Conservation (phyloP, 306 rosid species). For the Pachyrhizus erosus region DNA sequence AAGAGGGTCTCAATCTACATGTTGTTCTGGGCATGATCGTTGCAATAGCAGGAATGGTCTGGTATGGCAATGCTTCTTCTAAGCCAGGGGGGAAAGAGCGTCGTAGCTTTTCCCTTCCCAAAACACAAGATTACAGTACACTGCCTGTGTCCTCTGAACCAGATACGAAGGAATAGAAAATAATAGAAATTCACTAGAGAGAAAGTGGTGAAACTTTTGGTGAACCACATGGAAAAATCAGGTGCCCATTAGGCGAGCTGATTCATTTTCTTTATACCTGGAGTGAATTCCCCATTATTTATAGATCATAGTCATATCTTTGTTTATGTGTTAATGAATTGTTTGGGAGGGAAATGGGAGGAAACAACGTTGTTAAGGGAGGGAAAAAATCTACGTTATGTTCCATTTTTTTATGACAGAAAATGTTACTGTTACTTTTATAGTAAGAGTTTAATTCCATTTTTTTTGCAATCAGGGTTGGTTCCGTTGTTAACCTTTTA, state of each 20-base stretch:
- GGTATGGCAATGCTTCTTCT: slow-evolving; percentile 94
- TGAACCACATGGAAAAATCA: slow-evolving; percentile 38
- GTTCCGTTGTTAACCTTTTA: slow-evolving; percentile 12
- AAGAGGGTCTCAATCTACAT: slow-evolving; percentile 85
- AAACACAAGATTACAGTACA: slow-evolving; percentile 59
- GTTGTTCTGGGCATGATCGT: slow-evolving; percentile 79
- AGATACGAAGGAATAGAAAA: slow-evolving; percentile 68
- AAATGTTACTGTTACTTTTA: slow-evolving; percentile 44
- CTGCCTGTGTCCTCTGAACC: slow-evolving; percentile 62
- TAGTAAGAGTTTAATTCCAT: slow-evolving; percentile 23
- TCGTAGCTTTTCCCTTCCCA: slow-evolving; percentile 62
- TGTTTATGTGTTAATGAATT: slow-evolving; percentile 27
- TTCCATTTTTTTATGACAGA: slow-evolving; percentile 41
- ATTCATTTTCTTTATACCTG: slow-evolving; percentile 54
- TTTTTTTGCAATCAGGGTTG: slow-evolving; percentile 16
- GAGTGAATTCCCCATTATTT: slow-evolving; percentile 52
- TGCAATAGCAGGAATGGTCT: slow-evolving; percentile 80
- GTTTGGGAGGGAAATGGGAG: slow-evolving; percentile 33
- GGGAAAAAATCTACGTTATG: slow-evolving; percentile 11
- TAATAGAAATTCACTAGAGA: slow-evolving; percentile 34
- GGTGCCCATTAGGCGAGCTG: slow-evolving; percentile 49
- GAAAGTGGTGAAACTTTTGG: slow-evolving; percentile 38
- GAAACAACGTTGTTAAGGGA: slow-evolving; percentile 13
- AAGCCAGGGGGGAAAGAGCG: slow-evolving; percentile 92
- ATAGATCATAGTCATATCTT: slow-evolving; percentile 43